phyloP scores from a whole-genome alignment of 306 rosid species.

The Cicer cuneatum region DNA sequence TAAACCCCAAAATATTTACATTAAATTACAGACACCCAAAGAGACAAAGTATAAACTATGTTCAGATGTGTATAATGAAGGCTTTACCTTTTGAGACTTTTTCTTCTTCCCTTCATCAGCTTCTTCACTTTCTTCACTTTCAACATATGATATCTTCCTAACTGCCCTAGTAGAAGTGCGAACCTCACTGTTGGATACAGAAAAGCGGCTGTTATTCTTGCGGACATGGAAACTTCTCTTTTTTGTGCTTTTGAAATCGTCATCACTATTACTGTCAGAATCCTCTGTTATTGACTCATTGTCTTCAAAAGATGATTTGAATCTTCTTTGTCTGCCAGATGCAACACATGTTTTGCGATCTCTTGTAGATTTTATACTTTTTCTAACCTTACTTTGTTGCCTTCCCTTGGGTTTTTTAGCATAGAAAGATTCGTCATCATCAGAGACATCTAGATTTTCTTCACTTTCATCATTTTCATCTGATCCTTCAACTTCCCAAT shows the following conservation, averaged over 20 bases:
- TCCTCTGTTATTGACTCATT: slow-evolving; percentile 81
- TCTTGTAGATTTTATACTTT: slow-evolving; percentile 56
- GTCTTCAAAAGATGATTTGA: slow-evolving; percentile 77
- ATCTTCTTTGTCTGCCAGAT: slow-evolving; percentile 71
- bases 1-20: slow-evolving; percentile 33
- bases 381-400: slow-evolving; percentile 64
- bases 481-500: slow-evolving; percentile 86
- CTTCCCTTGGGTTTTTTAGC: slow-evolving; percentile 68
- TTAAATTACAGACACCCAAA: slow-evolving; percentile 31
- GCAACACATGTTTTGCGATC: slow-evolving; percentile 65
- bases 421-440: slow-evolving; percentile 78
- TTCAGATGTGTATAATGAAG: slow-evolving; percentile 34
- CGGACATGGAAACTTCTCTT: slow-evolving; percentile 64
- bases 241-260: slow-evolving; percentile 65
- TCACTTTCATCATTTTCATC: slow-evolving; percentile 77
- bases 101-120: slow-evolving; percentile 92
- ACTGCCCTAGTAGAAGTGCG: slow-evolving; percentile 89
- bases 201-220: slow-evolving; percentile 64
- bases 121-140: slow-evolving; percentile 97
- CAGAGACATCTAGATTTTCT: slow-evolving; percentile 71
- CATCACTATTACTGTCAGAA: slow-evolving; percentile 76
- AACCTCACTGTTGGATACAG: slow-evolving; percentile 65
- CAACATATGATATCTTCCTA: slow-evolving; percentile 97
- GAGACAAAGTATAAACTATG: slow-evolving; percentile 29
- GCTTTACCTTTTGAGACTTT: slow-evolving; percentile 77